These are phyloP conservation scores for Claviceps maximensis DNA, from an alignment of 2,329 filamentous ascomycete species.

Conservation along the genomic window DNA sequence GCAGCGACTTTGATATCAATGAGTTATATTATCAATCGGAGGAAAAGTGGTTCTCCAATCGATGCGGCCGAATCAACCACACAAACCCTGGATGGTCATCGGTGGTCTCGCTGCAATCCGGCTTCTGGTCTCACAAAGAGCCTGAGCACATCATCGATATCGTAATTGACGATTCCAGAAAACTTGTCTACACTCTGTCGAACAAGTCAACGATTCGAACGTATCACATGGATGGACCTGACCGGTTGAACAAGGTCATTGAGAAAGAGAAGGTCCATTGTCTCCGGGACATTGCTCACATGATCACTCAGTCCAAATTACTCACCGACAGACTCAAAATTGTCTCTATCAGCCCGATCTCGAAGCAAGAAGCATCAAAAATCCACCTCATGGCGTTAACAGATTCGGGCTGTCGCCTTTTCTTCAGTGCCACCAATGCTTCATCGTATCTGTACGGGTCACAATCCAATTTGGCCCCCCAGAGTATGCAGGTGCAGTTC, in stretches of 20 bases:
- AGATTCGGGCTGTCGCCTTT: constrained; percentile 79
- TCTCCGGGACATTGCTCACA: constrained; percentile 68
- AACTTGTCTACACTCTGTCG: constrained; percentile 82
- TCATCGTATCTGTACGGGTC: constrained; percentile 51
- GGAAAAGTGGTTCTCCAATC: constrained; percentile 88
- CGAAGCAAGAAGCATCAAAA: constrained; percentile 64
- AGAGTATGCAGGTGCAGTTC: constrained; percentile 95
- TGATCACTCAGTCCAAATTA: constrained; percentile 61
- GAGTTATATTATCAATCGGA: constrained; percentile 95
- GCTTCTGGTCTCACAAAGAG: constrained; percentile 36
- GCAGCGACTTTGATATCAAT: constrained; percentile 72
- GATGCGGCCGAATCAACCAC: constrained; percentile 81
- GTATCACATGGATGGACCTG: constrained; percentile 65
- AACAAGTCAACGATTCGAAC: constrained; percentile 79
- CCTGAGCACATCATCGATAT: constrained; percentile 64
- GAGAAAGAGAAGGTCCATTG: constrained; percentile 50
- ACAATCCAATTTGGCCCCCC: constrained; percentile 54
- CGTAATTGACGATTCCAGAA: constrained; percentile 76
- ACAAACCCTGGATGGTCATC: constrained; percentile 60
- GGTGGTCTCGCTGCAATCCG: constrained; percentile 39
- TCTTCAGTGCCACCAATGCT: constrained; percentile 78
- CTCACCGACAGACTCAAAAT: constrained; percentile 59
- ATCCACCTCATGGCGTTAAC: constrained; percentile 85
- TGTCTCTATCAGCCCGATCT: constrained; percentile 75
- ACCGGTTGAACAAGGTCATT: constrained; percentile 49